These are phyloP conservation scores for Saturnispora besseyi DNA, from an alignment of 805 yeast genomes.

Conservation along the genomic window DNA sequence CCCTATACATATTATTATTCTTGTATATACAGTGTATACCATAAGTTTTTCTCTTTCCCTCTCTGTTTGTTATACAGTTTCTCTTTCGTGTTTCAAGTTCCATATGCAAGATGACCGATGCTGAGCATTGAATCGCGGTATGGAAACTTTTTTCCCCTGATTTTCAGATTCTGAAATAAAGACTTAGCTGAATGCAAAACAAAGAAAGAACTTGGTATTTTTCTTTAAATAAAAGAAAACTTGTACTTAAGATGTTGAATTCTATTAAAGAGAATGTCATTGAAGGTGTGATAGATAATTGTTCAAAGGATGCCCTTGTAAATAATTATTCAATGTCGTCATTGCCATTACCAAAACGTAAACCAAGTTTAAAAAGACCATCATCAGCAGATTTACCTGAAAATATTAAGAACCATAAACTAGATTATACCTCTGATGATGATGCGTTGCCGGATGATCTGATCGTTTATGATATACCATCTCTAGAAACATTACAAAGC, in stretches of 20 bases:
- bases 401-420: conserved; percentile 1
- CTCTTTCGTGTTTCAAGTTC: not conserved
- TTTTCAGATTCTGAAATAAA: too few species aligned
- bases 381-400: conserved; percentile 5
- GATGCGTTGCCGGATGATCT: conserved; percentile 46
- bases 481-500: conserved; percentile 43
- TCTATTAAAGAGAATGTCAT: conserved; percentile 2
- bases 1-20: not conserved
- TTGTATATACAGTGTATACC: not conserved
- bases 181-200: too few species aligned
- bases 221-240: not conserved
- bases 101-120: not conserved
- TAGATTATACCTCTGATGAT: conserved; percentile 38
- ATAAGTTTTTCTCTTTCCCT: not conserved
- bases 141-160: not conserved
- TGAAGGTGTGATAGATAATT: conserved; percentile 1
- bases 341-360: not conserved
- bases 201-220: not conserved
- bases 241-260: not conserved
- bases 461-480: conserved; percentile 55
- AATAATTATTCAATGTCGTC: not conserved
- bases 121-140: not conserved
- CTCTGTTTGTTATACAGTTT: not conserved
- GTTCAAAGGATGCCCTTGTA: not conserved
- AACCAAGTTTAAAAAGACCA: not conserved